Conservation (phyloP, 805 yeast species). For the Starmera caribaea region DNA sequence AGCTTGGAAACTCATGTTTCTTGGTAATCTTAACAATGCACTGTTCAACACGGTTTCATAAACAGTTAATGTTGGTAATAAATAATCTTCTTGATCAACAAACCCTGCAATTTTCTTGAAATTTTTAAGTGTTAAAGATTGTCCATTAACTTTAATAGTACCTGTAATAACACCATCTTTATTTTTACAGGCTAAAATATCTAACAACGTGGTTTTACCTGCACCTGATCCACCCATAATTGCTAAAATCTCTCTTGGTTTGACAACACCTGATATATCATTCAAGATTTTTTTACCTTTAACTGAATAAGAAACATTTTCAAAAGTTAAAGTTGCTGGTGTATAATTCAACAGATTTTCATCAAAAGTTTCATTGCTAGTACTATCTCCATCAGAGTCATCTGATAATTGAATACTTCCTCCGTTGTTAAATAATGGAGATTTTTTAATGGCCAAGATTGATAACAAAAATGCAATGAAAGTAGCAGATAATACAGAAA, state of each 20-base stretch:
- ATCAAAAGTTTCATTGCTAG: constrained; percentile 21
- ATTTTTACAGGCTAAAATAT: constrained; percentile 81
- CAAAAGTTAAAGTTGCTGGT: constrained; percentile 72
- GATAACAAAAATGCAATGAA: constrained; percentile 29
- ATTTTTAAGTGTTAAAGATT: constrained; percentile 26
- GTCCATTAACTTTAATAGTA: constrained; percentile 70
- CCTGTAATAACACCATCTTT: constrained; percentile 69
- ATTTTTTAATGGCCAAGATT: constrained; percentile 40
- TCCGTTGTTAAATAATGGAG: constrained; percentile 44
- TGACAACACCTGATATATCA: constrained; percentile 62
- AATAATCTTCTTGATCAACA: constrained; percentile 91
- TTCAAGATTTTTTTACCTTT: constrained; percentile 47
- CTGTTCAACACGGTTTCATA: constrained; percentile 91
- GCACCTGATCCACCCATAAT: constrained; percentile 99
- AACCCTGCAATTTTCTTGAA: constrained; percentile 74
- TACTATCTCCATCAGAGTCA: constrained; percentile 17
- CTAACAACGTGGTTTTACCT: constrained; percentile 90
- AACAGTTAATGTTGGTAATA: constrained; percentile 89
- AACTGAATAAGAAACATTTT: constrained; percentile 53
- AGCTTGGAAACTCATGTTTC: constrained; percentile 59
- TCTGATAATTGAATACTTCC: constrained; percentile 17
- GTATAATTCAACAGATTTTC: constrained; percentile 39
- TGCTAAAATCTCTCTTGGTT: constrained; percentile 85
- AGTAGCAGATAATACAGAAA: constrained; percentile 29
- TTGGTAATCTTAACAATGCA: constrained; percentile 81